Evolutionary conservation across 768 basidiomycete species (phyloP).

Genomic region (Sutorius australiensis): DNA sequence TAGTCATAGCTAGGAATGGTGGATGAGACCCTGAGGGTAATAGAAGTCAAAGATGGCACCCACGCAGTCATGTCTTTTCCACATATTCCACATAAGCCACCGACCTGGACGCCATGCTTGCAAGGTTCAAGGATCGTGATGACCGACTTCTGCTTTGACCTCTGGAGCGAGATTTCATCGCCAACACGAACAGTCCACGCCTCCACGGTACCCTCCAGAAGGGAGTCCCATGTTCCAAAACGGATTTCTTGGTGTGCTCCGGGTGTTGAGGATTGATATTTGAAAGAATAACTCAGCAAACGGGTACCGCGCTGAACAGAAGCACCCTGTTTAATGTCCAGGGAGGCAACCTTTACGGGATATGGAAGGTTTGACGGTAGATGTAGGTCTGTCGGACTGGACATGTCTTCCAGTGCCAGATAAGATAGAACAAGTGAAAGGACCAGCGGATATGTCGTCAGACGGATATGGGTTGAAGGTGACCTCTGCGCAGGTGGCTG

Average conservation of each 20-base stretch:
- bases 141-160: conserved; percentile 57
- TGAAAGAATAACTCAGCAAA: conserved; percentile 82
- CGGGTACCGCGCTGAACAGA: conserved; percentile 66
- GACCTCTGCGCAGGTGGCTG: conserved; percentile 17
- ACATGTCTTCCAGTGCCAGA: conserved; percentile 32
- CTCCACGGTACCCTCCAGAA: conserved; percentile 74
- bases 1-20: conserved; percentile 62
- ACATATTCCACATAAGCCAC: conserved; percentile 89
- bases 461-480: conserved; percentile 1
- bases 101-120: conserved; percentile 90
- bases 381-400: conserved; percentile 68
- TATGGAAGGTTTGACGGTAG: conserved; percentile 79
- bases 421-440: neutral
- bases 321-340: conserved; percentile 47
- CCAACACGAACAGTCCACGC: conserved; percentile 67
- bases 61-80: conserved; percentile 94
- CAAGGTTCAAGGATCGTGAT: conserved; percentile 84
- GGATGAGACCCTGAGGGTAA: conserved; percentile 11
- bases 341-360: conserved; percentile 76
- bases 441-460: conserved; percentile 11
- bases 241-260: conserved; percentile 58
- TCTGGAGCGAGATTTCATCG: conserved; percentile 57
- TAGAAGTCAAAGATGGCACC: conserved; percentile 23
- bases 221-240: conserved; percentile 88
- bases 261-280: conserved; percentile 45